Evolutionary conservation across 2,329 filamentous ascomycete species (phyloP), one percentile per base, ranked within the genome.

Genomic region (Torrubiellomyces zombiae): DNA sequence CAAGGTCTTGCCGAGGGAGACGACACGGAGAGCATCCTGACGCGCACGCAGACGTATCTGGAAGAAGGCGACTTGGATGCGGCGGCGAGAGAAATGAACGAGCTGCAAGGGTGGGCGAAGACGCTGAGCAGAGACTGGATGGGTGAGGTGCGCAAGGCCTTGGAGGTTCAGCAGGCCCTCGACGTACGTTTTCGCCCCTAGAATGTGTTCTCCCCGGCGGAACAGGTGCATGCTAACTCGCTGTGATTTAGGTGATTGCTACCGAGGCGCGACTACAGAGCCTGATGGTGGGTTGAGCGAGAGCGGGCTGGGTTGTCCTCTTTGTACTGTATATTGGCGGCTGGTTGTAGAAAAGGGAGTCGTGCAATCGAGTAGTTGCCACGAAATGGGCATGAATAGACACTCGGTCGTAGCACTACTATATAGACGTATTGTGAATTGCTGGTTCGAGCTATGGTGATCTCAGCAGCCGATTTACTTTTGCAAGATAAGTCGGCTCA

Each of bases 71-170:
- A 94, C 44, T 55, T 98, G 28, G 89, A 98, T 50, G 75, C 67
- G 26, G 89, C 89, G 3, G 85, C 89, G 9, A 66, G 89, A 36
- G 89, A 98, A 58, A 89, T 98, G 76, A 98, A 95, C 47, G 70
- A 74, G 2, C 61, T 98, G 23, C 67, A 76, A 32, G 89, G 89
- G 14, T 98, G 89, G 89, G 85, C 86, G 23, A 93, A 89, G 64
- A 86, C 85, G 20, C 56, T 98, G 45, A 91, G 81, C 53, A 74
- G 78, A 44, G 89, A 98, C 52, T 98, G 89, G 89, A 55, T 98
- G 38, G 67, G 65, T 26, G 89, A 98, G 61, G 79, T 83, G 33
- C 72, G 89, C 48, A 78, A 83, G 56, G 81, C 92, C 36, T 60
- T 98, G 43, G 89, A 98, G 58, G 89, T 95, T 36, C 75, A 80